phyloP scores from a whole-genome alignment of 495 filamentous ascomycete species.

The Mytilinidion resinicola region DNA sequence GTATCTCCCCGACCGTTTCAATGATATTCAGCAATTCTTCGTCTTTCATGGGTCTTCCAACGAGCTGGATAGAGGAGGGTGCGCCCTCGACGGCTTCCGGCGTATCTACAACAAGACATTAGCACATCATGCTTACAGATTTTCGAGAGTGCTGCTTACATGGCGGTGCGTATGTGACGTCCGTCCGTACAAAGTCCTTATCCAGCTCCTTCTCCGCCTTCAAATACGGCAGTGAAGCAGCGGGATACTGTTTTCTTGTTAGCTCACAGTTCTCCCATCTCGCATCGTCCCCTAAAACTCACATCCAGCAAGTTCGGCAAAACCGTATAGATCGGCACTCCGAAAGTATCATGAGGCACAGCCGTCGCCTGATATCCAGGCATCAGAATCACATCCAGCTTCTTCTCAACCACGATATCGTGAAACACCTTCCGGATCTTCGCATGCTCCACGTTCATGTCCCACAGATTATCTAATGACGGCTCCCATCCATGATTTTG shows the following conservation, averaged over 20 bases:
- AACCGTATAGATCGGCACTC: slow-evolving; percentile 43
- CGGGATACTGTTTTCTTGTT: slow-evolving; percentile 27
- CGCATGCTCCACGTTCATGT: slow-evolving; percentile 31
- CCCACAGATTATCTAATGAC: slow-evolving; percentile 27
- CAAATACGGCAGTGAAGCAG: slow-evolving; percentile 29
- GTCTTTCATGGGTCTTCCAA: slow-evolving; percentile 34
- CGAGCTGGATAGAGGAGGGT: slow-evolving; percentile 29
- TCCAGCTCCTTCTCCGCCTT: slow-evolving; percentile 29
- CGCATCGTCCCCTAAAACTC: slow-evolving; percentile 19
- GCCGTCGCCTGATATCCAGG: slow-evolving; percentile 46
- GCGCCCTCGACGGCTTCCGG: slow-evolving; percentile 28
- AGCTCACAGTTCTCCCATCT: neutral
- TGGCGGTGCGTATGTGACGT: slow-evolving; percentile 24
- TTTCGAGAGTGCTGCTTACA: slow-evolving; percentile 19
- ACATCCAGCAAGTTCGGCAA: slow-evolving; percentile 50
- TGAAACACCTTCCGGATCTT: slow-evolving; percentile 29
- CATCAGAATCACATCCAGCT: slow-evolving; percentile 44
- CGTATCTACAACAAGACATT: slow-evolving; percentile 14
- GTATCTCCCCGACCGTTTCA: slow-evolving; percentile 19
- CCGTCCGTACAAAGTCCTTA: slow-evolving; percentile 20
- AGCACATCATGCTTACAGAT: neutral
- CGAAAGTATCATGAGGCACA: slow-evolving; percentile 44
- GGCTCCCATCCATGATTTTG: slow-evolving; percentile 28
- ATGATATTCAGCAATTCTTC: slow-evolving; percentile 31
- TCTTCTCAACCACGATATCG: slow-evolving; percentile 33